Conservation (phyloP, 2,329 filamentous ascomycete species). For the Aciculosporium take region DNA sequence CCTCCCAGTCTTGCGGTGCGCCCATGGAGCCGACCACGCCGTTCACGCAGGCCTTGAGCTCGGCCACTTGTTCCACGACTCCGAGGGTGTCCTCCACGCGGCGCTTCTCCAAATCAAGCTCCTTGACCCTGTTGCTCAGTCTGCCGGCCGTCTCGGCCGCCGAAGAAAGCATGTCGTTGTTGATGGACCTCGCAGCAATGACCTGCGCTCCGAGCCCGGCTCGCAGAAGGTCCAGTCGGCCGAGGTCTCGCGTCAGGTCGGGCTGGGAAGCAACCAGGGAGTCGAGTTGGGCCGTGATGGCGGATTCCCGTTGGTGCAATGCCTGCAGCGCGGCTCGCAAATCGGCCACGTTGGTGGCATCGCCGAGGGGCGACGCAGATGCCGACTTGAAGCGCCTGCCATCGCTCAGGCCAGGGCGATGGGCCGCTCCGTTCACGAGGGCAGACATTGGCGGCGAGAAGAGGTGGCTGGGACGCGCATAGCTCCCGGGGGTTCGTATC, state of each 20-base stretch:
- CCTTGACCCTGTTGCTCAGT: conserved; percentile 74
- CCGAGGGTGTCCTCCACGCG: conserved; percentile 79
- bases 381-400: conserved; percentile 13
- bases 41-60: conserved; percentile 91
- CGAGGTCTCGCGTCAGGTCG: conserved; percentile 74
- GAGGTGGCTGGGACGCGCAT: conserved; percentile 27
- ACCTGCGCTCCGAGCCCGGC: conserved; percentile 79
- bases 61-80: conserved; percentile 90
- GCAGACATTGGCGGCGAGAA: conserved; percentile 32
- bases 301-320: conserved; percentile 62
- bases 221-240: conserved; percentile 75
- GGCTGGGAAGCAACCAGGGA: conserved; percentile 68
- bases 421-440: conserved; percentile 29
- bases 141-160: conserved; percentile 75
- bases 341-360: conserved; percentile 61
- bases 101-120: conserved; percentile 79
- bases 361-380: conserved; percentile 35
- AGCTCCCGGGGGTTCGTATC: conserved; percentile 18
- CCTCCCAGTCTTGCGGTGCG: conserved; percentile 96
- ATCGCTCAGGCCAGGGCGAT: conserved; percentile 20
- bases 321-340: conserved; percentile 63
- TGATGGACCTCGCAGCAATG: conserved; percentile 67
- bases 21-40: conserved; percentile 95
- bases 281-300: conserved; percentile 61
- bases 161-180: conserved; percentile 78